Evolutionary conservation across 768 basidiomycete species (phyloP).

Genomic region (Auricularia cornea): DNA sequence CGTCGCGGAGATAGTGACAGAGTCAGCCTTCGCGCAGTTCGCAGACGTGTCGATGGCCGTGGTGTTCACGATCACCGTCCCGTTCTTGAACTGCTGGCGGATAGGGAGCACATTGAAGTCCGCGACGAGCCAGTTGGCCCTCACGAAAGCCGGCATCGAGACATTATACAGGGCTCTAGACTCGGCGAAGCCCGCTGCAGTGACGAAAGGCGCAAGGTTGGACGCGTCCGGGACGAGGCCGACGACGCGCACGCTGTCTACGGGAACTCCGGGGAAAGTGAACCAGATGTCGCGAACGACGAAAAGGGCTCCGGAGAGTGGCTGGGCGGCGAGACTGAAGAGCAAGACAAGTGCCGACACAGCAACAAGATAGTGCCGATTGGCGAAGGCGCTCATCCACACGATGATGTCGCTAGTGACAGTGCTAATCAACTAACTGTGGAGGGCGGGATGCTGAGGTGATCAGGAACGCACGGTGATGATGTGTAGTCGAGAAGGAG

Average conservation of each 20-base stretch:
- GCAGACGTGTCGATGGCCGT: conserved; percentile 39
- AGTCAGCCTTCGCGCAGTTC: conserved; percentile 30
- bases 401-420: conserved; percentile 37
- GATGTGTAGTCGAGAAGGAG: conserved; percentile 49
- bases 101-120: conserved; percentile 33
- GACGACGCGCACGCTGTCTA: not conserved
- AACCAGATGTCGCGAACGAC: conserved; percentile 39
- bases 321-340: conserved; percentile 40
- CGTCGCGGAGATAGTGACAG: conserved; percentile 18
- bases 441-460: not conserved
- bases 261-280: conserved; percentile 28
- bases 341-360: conserved; percentile 42
- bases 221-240: not conserved
- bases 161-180: conserved; percentile 41
- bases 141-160: conserved; percentile 38
- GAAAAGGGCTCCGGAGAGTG: conserved; percentile 43
- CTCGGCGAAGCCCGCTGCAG: conserved; percentile 48
- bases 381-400: conserved; percentile 36
- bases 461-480: conserved; percentile 39
- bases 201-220: conserved; percentile 40
- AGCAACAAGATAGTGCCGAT: conserved; percentile 44
- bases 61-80: conserved; percentile 41
- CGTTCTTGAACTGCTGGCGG: conserved; percentile 28
- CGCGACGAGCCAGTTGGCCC: conserved; percentile 36
- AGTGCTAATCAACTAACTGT: not conserved